Conservation (phyloP, 169 alveolate genomes). For the Fabrea salina region DNA sequence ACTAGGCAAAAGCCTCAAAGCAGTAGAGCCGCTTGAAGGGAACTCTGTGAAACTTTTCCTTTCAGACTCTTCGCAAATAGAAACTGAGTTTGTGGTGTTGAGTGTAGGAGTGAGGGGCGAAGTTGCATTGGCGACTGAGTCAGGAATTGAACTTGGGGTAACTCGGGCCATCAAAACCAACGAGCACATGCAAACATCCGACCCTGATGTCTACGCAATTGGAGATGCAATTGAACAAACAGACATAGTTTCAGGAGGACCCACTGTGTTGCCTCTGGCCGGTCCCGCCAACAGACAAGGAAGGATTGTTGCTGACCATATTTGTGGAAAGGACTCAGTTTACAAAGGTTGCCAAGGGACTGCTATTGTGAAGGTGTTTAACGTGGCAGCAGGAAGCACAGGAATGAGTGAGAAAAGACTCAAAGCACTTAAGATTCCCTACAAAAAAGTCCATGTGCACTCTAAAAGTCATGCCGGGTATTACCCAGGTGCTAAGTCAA, state of each 20-base stretch:
- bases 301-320: constrained; percentile 10
- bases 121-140: not conserved
- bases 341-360: not conserved
- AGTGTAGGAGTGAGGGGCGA: constrained; percentile 11
- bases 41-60: not conserved
- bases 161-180: not conserved
- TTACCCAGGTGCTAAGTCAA: not conserved
- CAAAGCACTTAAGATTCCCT: not conserved
- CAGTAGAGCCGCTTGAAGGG: not conserved
- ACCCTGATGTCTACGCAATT: constrained; percentile 8
- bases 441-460: not conserved
- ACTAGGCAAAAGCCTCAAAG: not conserved
- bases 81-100: not conserved
- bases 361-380: not conserved
- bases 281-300: constrained; percentile 26
- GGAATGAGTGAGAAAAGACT: not conserved
- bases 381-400: not conserved
- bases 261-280: not conserved
- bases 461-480: not conserved
- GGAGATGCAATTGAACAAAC: constrained; percentile 4
- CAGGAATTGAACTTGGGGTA: not conserved
- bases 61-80: not conserved
- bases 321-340: not conserved
- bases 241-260: not conserved
- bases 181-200: not conserved